Evolutionary conservation across 169 alveolate genomes (phyloP).

Genomic region (Eimeria necatrix): DNA sequence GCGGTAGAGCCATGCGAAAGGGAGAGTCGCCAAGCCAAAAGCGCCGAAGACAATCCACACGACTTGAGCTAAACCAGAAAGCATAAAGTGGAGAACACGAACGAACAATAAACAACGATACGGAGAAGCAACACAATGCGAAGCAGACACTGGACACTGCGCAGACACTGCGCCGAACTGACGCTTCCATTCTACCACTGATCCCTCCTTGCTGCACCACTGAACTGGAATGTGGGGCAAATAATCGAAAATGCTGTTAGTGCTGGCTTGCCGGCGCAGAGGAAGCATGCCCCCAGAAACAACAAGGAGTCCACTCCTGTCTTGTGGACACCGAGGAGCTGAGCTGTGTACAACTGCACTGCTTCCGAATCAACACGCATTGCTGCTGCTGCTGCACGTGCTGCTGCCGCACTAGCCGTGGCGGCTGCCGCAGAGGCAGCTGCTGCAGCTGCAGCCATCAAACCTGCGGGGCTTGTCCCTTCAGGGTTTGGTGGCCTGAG

Average conservation of each 20-base stretch:
- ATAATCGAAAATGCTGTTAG: too few relatives aligned
- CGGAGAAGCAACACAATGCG: neutral
- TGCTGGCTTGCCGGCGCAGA: conserved; percentile 33
- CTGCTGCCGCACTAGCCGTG: conserved; percentile 66
- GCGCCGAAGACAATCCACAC: conserved; percentile 69
- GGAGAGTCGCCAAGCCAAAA: conserved; percentile 37
- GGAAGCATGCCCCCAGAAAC: conserved; percentile 49
- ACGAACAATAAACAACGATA: neutral
- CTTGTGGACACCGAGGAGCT: conserved; percentile 62
- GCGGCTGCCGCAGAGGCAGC: conserved; percentile 74
- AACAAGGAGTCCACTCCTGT: conserved; percentile 60
- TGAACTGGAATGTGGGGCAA: too few relatives aligned
- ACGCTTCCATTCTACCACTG: too few relatives aligned
- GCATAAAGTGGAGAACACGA: too few relatives aligned
- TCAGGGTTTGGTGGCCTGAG: neutral
- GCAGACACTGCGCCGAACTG: too few relatives aligned
- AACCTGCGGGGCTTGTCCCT: conserved; percentile 9
- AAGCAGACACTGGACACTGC: neutral
- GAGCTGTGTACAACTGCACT: conserved; percentile 62
- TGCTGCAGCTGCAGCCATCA: conserved; percentile 69
- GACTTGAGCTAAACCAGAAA: conserved; percentile 45
- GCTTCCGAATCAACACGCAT: conserved; percentile 62
- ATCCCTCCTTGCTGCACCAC: too few relatives aligned
- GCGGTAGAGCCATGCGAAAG: conserved; percentile 38
- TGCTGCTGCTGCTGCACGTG: conserved; percentile 63